Evolutionary conservation across 1,139 yeast species (phyloP).

Genomic region (Hanseniaspora uvarum): DNA sequence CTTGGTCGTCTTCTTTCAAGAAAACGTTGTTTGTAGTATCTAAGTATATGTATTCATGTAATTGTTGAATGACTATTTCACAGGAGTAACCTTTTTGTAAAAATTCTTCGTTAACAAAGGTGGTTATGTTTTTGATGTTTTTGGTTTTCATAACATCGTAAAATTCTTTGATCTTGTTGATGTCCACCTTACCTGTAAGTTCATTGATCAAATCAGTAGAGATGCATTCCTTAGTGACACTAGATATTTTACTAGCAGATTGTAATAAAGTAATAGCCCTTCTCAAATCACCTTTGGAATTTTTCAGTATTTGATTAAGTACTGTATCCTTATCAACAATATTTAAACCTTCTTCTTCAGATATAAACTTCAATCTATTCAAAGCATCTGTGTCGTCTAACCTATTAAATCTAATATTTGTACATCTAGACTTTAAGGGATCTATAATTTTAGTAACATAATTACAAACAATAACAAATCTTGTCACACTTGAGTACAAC

Average conservation of each 20-base stretch:
- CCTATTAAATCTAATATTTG: conserved; percentile 81
- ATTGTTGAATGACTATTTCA: conserved; percentile 62
- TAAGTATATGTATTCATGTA: conserved; percentile 59
- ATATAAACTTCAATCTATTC: conserved; percentile 51
- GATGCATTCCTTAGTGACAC: conserved; percentile 21
- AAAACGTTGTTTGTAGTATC: conserved; percentile 1
- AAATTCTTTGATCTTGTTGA: conserved; percentile 39
- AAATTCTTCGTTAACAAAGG: conserved; percentile 41
- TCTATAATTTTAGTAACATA: conserved; percentile 93
- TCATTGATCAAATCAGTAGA: conserved; percentile 38
- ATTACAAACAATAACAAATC: conserved; percentile 89
- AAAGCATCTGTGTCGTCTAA: conserved; percentile 64
- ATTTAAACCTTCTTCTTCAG: conserved; percentile 40
- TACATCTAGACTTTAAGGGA: conserved; percentile 91
- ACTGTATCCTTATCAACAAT: conserved; percentile 39
- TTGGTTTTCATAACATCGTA: conserved; percentile 34
- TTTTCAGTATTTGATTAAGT: conserved; percentile 50
- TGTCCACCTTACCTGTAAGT: conserved; percentile 77
- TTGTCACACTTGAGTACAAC: conserved; percentile 76
- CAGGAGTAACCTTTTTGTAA: conserved; percentile 81
- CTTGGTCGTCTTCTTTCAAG: conserved; percentile 39
- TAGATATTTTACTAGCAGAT: conserved; percentile 62
- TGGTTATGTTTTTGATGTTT: conserved; percentile 37
- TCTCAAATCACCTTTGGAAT: conserved; percentile 83
- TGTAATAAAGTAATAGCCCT: conserved; percentile 86